Evolutionary conservation across 768 basidiomycete species (phyloP).

Genomic region (Pisolithus orientalis): DNA sequence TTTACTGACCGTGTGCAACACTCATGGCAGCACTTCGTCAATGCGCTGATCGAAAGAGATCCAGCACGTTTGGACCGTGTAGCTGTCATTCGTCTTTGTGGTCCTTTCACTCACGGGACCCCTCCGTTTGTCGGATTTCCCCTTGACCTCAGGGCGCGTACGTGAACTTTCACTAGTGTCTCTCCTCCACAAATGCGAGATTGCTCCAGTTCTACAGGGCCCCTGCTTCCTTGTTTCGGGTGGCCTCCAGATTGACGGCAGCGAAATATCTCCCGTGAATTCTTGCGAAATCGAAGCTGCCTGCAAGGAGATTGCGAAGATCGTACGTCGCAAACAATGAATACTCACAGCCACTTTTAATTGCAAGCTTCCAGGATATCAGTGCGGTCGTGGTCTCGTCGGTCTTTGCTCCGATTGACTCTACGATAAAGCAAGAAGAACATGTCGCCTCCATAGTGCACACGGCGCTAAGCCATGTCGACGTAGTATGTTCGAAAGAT

Average conservation of each 20-base stretch:
- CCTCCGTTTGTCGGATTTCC: slow-evolving; percentile 55
- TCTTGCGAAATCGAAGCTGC: slow-evolving; percentile 40
- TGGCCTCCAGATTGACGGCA: slow-evolving; percentile 41
- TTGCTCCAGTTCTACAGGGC: slow-evolving; percentile 18
- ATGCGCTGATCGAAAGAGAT: slow-evolving; percentile 56
- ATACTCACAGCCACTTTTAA: slow-evolving; percentile 1
- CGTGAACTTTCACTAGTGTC: slow-evolving; percentile 13
- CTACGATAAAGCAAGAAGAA: slow-evolving; percentile 40
- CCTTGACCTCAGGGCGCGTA: slow-evolving; percentile 23
- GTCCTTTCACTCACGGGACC: slow-evolving; percentile 50
- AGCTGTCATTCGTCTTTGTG: slow-evolving; percentile 58
- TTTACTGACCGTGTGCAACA: slow-evolving; percentile 7
- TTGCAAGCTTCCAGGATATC: slow-evolving; percentile 12
- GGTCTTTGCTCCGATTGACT: slow-evolving; percentile 45
- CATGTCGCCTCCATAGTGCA: slow-evolving; percentile 37
- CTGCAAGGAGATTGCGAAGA: slow-evolving; percentile 33
- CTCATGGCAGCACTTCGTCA: slow-evolving; percentile 40
- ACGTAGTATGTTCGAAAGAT: slow-evolving; percentile 50
- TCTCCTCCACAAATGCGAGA: background rate
- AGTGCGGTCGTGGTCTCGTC: slow-evolving; percentile 39
- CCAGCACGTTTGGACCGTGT: slow-evolving; percentile 48
- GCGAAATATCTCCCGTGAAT: slow-evolving; percentile 37
- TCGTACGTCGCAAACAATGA: slow-evolving; percentile 11
- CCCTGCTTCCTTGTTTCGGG: slow-evolving; percentile 33
- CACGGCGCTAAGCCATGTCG: slow-evolving; percentile 32